Evolutionary conservation across 2,329 filamentous ascomycete species (phyloP).

Genomic region (Zymoseptoria ardabiliae): DNA sequence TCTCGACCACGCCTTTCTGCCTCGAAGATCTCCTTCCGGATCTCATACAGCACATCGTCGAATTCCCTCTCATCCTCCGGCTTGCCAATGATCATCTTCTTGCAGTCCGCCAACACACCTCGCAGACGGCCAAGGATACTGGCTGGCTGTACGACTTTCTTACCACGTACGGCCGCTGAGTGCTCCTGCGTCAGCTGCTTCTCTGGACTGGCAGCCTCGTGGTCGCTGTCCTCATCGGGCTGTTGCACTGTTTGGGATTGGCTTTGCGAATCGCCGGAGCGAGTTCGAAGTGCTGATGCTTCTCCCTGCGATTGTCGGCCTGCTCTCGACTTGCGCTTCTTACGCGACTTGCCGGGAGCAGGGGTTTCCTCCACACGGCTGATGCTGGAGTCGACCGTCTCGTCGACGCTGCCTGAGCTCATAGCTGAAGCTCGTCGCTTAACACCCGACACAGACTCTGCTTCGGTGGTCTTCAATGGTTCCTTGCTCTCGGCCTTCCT

Average conservation of each 20-base stretch:
- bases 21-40: slow-evolving; percentile 65
- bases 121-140: slow-evolving; percentile 50
- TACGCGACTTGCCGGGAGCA: slow-evolving; percentile 20
- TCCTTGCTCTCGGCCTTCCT: neutral
- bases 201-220: neutral
- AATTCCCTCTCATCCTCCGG: slow-evolving; percentile 63
- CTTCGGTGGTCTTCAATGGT: neutral
- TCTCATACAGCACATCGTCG: slow-evolving; percentile 72
- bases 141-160: slow-evolving; percentile 34
- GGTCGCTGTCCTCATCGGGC: slow-evolving; percentile 17
- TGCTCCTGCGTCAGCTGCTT: slow-evolving; percentile 3
- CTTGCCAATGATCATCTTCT: slow-evolving; percentile 52
- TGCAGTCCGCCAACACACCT: slow-evolving; percentile 53
- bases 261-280: neutral
- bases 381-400: neutral
- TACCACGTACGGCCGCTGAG: slow-evolving; percentile 7
- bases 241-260: neutral
- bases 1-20: slow-evolving; percentile 38
- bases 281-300: slow-evolving; percentile 8
- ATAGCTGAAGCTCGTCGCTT: neutral
- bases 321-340: slow-evolving; percentile 23
- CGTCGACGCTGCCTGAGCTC: neutral
- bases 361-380: slow-evolving; percentile 16
- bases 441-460: neutral
- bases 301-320: slow-evolving; percentile 8